These are phyloP conservation scores for Plasmodium falciparum DNA, from an alignment of 169 alveolate species.

Conservation along the genomic window DNA sequence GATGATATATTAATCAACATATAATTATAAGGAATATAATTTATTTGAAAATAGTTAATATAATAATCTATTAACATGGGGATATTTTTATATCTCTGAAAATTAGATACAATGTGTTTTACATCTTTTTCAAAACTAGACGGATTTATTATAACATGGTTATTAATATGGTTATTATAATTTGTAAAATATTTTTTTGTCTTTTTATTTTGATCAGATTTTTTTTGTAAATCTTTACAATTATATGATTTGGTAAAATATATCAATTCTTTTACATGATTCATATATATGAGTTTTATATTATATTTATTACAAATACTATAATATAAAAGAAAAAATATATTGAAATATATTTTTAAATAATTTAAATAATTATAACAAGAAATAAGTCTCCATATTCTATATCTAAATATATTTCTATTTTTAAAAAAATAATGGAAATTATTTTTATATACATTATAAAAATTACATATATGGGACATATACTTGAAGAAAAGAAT, in stretches of 20 bases:
- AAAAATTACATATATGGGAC: constrained; percentile 1
- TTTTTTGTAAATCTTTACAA: no score
- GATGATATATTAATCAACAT: constrained; percentile 23
- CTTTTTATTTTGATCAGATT: neutral
- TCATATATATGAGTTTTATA: constrained; percentile 11
- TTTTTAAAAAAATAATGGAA: constrained; percentile 5
- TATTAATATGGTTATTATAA: neutral
- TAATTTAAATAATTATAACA: constrained; percentile 41
- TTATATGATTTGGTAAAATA: neutral
- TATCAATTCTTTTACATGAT: neutral
- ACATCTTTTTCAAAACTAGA: constrained; percentile 27
- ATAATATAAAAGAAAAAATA: constrained; percentile 39
- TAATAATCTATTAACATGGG: constrained; percentile 17
- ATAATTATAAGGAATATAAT: constrained; percentile 17
- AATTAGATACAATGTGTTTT: neutral
- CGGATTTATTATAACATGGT: neutral
- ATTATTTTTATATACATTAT: constrained; percentile 35
- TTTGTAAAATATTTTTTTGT: neutral
- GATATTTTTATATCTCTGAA: constrained; percentile 1
- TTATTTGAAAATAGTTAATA: neutral
- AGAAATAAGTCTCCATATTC: constrained; percentile 31
- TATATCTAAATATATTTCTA: constrained; percentile 25
- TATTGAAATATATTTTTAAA: constrained; percentile 12
- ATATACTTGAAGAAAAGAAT: neutral
- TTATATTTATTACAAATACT: constrained; percentile 15